Percentiles rank a stretch among this genome's conserved stretches.
Conservation (phyloP, 768 basidiomycete genomes). For the Cystobasidium onofrii region DNA sequence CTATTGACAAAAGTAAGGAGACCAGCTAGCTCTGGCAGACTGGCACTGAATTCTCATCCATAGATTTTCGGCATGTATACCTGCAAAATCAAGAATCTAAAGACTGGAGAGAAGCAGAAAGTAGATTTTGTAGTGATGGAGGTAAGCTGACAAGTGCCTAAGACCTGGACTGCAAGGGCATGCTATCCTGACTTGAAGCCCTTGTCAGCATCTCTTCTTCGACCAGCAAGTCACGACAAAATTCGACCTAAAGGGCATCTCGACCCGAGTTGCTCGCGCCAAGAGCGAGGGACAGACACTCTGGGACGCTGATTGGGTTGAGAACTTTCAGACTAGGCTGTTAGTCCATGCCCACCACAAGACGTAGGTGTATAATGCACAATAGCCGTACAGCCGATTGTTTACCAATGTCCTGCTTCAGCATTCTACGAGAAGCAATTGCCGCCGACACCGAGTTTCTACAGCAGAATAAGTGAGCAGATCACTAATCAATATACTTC, state of each 20-base stretch:
- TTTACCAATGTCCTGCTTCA: background rate
- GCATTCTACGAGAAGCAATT: background rate
- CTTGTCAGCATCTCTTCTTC: background rate
- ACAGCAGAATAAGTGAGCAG: background rate
- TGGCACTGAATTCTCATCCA: background rate
- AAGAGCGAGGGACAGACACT: slow-evolving; percentile 1
- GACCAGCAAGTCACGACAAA: background rate
- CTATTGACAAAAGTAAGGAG: slow-evolving; percentile 63
- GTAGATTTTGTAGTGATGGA: slow-evolving; percentile 99
- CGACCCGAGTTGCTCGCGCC: background rate
- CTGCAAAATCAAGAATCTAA: slow-evolving; percentile 66
- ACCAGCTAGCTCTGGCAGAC: background rate
- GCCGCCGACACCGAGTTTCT: slow-evolving; percentile 3
- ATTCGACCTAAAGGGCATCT: slow-evolving; percentile 1
- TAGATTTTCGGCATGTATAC: slow-evolving; percentile 87
- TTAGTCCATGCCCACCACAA: background rate
- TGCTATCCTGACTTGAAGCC: background rate
- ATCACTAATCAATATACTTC: background rate
- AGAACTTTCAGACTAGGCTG: background rate
- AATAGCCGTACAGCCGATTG: background rate
- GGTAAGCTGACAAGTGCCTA: too few species aligned
- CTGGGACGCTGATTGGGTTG: slow-evolving; percentile 3
- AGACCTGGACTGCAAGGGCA: too few species aligned
- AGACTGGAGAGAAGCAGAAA: slow-evolving; percentile 59
- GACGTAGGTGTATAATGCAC: background rate